Base-by-base conservation (phyloP, 2,329 filamentous ascomycete genomes). In the Penicillium brevicompactum region DNA sequence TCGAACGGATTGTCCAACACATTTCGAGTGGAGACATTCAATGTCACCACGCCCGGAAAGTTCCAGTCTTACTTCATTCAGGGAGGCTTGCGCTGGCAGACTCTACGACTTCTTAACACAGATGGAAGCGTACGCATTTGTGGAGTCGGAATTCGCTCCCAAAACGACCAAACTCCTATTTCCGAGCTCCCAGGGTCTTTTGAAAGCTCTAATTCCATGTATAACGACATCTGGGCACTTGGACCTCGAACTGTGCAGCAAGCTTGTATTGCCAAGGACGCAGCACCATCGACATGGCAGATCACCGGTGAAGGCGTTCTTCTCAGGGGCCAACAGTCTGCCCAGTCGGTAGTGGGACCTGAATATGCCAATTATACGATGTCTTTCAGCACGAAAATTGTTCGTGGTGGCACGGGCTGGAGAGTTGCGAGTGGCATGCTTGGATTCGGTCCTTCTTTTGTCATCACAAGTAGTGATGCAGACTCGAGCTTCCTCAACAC, bases 191-290 rank as follows among this genome's bases (percentile, higher is more conserved):
- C 56, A 1, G 56, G 56, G 1, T 52, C 37, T 18, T 59, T 59
- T 37, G 45, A 54, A 42, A 48, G 48, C 22, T 61, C 59, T 0
- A 57, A 57, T n/a, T n/a, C 21, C 6, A 32, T 52, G 6, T 61
- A 61, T n/a, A 53, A 61, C n/a, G 16, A 59, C n/a, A 54, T 61
- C 21, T 61, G 59, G 59, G 49, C 50, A 5, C 40, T 61, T n/a
- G 59, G 59, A 16, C 51, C 53, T 13, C 54, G 59, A 2, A 52
- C 57, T 14, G 53, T 59, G 5, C 59, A 61, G 21, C 53, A 56
- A 45, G 56, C 59, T 21, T 61, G 59, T 30, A 55, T 59, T 34
- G 59, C 55, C 4, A 43, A 44, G 13, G n/a, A 42, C 3, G 44
- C 56, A 7, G 53, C 55, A 27, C 59, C 57, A 2, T 59, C 59